Evolutionary conservation across 495 filamentous ascomycete species (phyloP), one percentile per base, ranked within the genome.

Genomic region (Astrocystis sublimbata): DNA sequence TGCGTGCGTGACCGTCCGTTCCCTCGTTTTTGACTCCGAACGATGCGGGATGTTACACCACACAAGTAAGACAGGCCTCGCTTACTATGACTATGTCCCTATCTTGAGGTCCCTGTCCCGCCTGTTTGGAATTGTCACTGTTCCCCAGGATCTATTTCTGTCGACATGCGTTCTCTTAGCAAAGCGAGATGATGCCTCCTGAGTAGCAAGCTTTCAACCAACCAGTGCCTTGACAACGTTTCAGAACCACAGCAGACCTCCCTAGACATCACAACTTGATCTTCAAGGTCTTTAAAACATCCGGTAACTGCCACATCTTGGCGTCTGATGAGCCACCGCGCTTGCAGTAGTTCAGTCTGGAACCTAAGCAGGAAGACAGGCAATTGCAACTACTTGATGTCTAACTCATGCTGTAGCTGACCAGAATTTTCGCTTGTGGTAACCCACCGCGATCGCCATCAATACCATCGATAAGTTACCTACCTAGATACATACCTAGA

Each of bases 271-370:
- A 30, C 23, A 42, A 19, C 36, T 3, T 43, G 36, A 21, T n/a
- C 15, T 9, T 26, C 40, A 21, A 19, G n/a, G 24, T n/a, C 45
- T 33, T 9, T 28, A 43, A 45, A 31, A 35, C 23, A 30, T 41
- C 31, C 42, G 6, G 6, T 5, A 55, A 26, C 36, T 56, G 52
- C 24, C 36, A 56, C 8, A 23, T 42, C 52, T 56, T 56, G 52
- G 35, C 52, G 24, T 42, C 36, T 56, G 36, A 30, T 42, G 24
- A 55, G 52, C 52, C 23, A 55, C 51, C 33, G 8, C 2, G 19
- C 19, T 10, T 24, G n/a, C n/a, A 42, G n/a, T 21, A n/a, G 19
- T 45, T 45, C 19, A 10, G 42, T 46, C 42, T 31, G 21, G 31
- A 8, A 13, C n/a, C 4, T 1, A 23, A 28, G 9, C n/a, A 6